Percentiles rank a stretch among this genome's conserved stretches.
phyloP scores from a whole-genome alignment of 768 basidiomycete genomes.

The Auricularia sp. region DNA sequence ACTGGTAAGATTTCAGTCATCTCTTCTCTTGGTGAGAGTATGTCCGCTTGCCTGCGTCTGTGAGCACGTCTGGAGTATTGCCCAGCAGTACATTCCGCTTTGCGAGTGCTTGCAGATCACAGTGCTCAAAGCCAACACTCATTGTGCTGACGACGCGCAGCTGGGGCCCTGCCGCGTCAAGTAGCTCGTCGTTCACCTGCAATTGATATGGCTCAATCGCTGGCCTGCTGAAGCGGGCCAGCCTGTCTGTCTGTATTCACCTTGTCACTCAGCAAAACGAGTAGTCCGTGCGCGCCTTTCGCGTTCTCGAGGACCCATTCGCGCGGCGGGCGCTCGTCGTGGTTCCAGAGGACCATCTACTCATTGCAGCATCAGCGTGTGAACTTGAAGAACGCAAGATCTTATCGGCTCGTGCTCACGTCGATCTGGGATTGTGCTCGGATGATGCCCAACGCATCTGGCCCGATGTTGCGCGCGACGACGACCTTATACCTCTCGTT shows the following conservation, averaged over 20 bases:
- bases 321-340: conserved; percentile 16
- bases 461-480: conserved; percentile 2
- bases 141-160: conserved; percentile 86
- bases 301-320: conserved; percentile 69
- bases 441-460: neutral
- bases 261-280: conserved; percentile 63
- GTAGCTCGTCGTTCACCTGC: conserved; percentile 64
- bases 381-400: neutral
- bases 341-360: neutral
- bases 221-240: conserved; percentile 4
- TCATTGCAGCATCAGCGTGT: neutral
- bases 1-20: conserved; percentile 37
- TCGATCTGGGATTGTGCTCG: neutral
- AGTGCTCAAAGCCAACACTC: conserved; percentile 89
- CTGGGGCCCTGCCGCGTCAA: conserved; percentile 64
- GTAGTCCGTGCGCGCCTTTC: conserved; percentile 47
- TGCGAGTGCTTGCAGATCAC: conserved; percentile 51
- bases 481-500: neutral
- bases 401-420: neutral
- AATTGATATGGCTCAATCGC: neutral
- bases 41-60: conserved; percentile 59
- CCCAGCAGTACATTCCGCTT: conserved; percentile 63
- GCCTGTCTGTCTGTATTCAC: conserved; percentile 24
- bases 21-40: neutral
- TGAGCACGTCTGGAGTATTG: conserved; percentile 89